Evolutionary conservation across 768 basidiomycete genomes (phyloP).

Genomic region (Boletus insuetus): DNA sequence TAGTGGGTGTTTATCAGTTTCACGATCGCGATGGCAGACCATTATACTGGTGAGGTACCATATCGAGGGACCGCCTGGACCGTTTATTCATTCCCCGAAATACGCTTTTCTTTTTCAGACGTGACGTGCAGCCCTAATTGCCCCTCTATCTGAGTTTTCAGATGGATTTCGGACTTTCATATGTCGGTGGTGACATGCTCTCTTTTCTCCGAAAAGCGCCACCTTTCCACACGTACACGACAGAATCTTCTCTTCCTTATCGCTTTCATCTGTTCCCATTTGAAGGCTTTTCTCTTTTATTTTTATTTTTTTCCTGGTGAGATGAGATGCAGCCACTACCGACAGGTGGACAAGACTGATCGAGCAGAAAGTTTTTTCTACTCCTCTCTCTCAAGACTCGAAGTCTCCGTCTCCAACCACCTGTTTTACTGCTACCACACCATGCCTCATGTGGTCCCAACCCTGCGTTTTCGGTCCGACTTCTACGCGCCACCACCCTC

Average conservation of each 20-base stretch:
- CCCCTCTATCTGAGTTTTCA: conserved; percentile 29
- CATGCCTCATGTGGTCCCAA: conserved; percentile 1
- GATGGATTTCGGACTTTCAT: conserved; percentile 32
- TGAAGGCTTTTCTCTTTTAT: conserved; percentile 13
- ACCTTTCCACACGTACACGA: conserved; percentile 12
- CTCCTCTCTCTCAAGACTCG: not conserved
- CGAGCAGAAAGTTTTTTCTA: conserved; percentile 20
- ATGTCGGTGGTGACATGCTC: conserved; percentile 24
- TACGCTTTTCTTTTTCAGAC: conserved; percentile 19
- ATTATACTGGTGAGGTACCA: conserved; percentile 22
- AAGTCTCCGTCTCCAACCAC: conserved; percentile 18
- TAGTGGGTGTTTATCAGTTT: conserved; percentile 23
- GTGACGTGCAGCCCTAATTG: conserved; percentile 20
- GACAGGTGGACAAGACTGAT: conserved; percentile 13
- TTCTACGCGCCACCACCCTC: conserved; percentile 2
- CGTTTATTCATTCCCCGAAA: conserved; percentile 25
- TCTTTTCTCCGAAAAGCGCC: conserved; percentile 25
- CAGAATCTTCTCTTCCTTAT: conserved; percentile 18
- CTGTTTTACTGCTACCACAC: conserved; percentile 1
- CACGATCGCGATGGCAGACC: conserved; percentile 26
- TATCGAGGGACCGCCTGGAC: conserved; percentile 27
- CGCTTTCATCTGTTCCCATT: conserved; percentile 18
- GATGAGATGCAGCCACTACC: conserved; percentile 14
- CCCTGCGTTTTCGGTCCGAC: not conserved
- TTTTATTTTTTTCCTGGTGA: conserved; percentile 6